phyloP scores from a whole-genome alignment of 495 filamentous ascomycete species.

The Penicillium chermesinum region DNA sequence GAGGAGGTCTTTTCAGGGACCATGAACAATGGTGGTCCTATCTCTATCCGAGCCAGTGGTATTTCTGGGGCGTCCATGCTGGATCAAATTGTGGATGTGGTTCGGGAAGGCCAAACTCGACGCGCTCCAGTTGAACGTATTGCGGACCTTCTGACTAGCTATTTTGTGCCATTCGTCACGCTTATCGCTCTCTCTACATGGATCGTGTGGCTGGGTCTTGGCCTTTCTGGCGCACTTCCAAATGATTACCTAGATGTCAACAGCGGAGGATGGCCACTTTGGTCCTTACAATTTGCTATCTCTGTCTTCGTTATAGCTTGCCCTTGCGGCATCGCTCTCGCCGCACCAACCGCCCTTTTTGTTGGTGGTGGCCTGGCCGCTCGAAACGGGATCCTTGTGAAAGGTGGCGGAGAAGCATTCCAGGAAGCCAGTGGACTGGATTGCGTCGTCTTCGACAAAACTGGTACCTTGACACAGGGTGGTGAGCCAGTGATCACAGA shows the following conservation, averaged over 20 bases:
- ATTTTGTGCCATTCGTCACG: slow-evolving; percentile 85
- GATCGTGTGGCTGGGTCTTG: slow-evolving; percentile 75
- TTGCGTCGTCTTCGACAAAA: slow-evolving; percentile 93
- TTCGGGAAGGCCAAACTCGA: slow-evolving; percentile 85
- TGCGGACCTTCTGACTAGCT: slow-evolving; percentile 76
- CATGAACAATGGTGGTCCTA: slow-evolving; percentile 70
- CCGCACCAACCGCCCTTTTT: slow-evolving; percentile 88
- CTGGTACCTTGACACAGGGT: slow-evolving; percentile 83
- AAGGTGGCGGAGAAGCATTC: slow-evolving; percentile 94
- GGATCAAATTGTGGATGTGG: slow-evolving; percentile 83
- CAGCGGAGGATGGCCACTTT: slow-evolving; percentile 77
- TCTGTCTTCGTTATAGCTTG: slow-evolving; percentile 94
- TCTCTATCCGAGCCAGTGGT: slow-evolving; percentile 65
- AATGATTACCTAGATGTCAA: slow-evolving; percentile 58
- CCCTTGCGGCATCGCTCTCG: slow-evolving; percentile 87
- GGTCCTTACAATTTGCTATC: slow-evolving; percentile 87
- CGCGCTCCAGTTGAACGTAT: slow-evolving; percentile 82
- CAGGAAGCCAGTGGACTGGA: slow-evolving; percentile 86
- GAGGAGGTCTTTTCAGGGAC: slow-evolving; percentile 82
- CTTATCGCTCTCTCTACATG: slow-evolving; percentile 77
- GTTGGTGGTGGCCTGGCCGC: slow-evolving; percentile 88
- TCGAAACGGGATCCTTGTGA: slow-evolving; percentile 81
- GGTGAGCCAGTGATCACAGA: slow-evolving; percentile 76
- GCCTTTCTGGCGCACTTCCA: slow-evolving; percentile 62
- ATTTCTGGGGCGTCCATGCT: slow-evolving; percentile 78